A percentile compares a stretch with the other conserved stretches of the same genome.
Conservation (phyloP, 1,284 basidiomycete genomes). For the Leccinum fuscescens region DNA sequence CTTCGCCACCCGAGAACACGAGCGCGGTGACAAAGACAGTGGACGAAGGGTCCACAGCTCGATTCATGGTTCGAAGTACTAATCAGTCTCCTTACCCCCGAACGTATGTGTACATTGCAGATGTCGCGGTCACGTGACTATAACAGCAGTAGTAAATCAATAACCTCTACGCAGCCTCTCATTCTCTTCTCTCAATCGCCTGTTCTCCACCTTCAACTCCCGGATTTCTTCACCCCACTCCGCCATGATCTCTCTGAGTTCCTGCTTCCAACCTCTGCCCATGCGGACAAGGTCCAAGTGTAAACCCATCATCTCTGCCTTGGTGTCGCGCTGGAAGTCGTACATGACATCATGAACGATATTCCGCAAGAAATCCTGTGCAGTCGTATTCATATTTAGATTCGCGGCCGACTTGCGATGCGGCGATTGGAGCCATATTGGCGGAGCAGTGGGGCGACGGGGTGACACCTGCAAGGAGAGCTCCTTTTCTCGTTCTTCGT, state of each 20-base stretch:
- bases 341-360: conserved; percentile 68
- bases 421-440: conserved; percentile 45
- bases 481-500: conserved; percentile 24
- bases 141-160: conserved; percentile 6
- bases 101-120: neutral
- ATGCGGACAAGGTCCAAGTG: conserved; percentile 70
- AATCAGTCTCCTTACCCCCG: neutral
- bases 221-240: conserved; percentile 46
- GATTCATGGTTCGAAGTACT: conserved; percentile 14
- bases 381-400: conserved; percentile 34
- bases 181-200: conserved; percentile 62
- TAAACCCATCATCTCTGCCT: conserved; percentile 64
- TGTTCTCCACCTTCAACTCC: conserved; percentile 30
- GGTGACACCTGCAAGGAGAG: conserved; percentile 64
- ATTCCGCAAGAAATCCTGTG: conserved; percentile 60
- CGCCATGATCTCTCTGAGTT: conserved; percentile 58
- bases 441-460: conserved; percentile 38
- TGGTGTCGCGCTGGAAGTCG: conserved; percentile 66
- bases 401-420: conserved; percentile 30
- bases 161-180: conserved; percentile 53
- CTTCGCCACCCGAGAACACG: conserved; percentile 34
- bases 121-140: conserved; percentile 20
- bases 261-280: conserved; percentile 56
- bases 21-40: conserved; percentile 24
- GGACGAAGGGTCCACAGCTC: conserved; percentile 8